Evolutionary conservation across 1,284 basidiomycete species (phyloP), one percentile per base, ranked within the genome.

Genomic region (Leccinum solheimii): DNA sequence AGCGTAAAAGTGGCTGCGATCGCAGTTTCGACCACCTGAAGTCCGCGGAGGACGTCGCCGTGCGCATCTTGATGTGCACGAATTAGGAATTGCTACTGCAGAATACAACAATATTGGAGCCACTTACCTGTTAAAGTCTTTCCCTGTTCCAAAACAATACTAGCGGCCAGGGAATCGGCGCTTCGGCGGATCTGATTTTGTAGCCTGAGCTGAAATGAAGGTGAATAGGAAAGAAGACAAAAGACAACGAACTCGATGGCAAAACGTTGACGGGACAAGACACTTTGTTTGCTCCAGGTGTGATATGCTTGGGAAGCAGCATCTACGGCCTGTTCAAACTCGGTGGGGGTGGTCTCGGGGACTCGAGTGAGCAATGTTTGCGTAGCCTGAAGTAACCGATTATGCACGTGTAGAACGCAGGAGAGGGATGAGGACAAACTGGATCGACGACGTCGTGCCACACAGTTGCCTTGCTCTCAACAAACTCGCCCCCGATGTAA

Each of bases 21-120:
- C 23, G 95, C 91, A 13, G 88, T 87, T 75, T 99, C 97, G 30
- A 97, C 95, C 8, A 99, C 97, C 76, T 98, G 94, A 45, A 98
- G 81, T 56, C 96, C 96, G 50, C 97, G 91, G 11, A 95, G 85
- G 45, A 99, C 86, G 75, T 99, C 97, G 1, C 96, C 96, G 66
- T 94, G 93, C 1, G 96, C 96, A 79, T 98, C 96, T 85, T 76
- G 27, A 57, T 9, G 27, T 27, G 49, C 34, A 23, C 57, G 61
- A n/a, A 51, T 64, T 27, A 57, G 55, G 14, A 45, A 10, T 56
- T 51, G 27, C 6, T 19, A 26, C 16, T 51, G 40, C 36, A 21
- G 57, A n/a, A 23, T 26, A 56, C 36, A n/a, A 21, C 57, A 48
- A 21, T 10, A 48, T 48, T 49, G 19, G 34, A n/a, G 53, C n/a